These are phyloP conservation scores for Didymellaceae sp. DNA, from an alignment of 2,329 filamentous ascomycete species.

Conservation along the genomic window DNA sequence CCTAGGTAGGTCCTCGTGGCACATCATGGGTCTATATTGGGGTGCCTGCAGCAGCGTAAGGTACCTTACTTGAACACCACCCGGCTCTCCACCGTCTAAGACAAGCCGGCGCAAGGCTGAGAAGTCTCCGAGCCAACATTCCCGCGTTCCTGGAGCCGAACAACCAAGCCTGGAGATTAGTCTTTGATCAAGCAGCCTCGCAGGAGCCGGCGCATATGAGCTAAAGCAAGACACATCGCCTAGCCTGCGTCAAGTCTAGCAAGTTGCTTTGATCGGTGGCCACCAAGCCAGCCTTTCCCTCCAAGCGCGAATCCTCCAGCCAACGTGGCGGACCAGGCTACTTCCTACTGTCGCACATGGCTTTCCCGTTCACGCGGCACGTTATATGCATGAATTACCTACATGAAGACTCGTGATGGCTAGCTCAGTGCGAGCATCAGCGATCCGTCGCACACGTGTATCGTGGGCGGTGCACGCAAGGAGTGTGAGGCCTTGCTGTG, in stretches of 20 bases:
- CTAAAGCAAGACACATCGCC: constrained; percentile 14
- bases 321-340: constrained; percentile 36
- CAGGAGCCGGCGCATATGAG: constrained; percentile 14
- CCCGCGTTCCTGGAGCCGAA: constrained; percentile 10
- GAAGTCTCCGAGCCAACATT: constrained; percentile 3
- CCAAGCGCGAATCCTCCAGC: constrained; percentile 26
- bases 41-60: constrained; percentile 27
- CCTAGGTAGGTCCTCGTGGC: constrained; percentile 13
- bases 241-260: constrained; percentile 11
- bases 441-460: constrained; percentile 21
- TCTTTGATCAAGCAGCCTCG: constrained; percentile 11
- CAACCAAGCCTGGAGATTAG: constrained; percentile 14
- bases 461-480: constrained; percentile 15
- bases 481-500: constrained; percentile 13
- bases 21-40: constrained; percentile 22
- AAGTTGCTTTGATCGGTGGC: constrained; percentile 12
- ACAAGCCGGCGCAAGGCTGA: constrained; percentile 21
- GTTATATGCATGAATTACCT: constrained; percentile 31
- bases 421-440: constrained; percentile 19
- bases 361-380: constrained; percentile 27
- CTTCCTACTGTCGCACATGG: constrained; percentile 25
- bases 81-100: constrained; percentile 1
- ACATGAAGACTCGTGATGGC: constrained; percentile 16
- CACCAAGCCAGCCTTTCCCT: constrained; percentile 10
- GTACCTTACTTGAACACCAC: constrained; percentile 36